Conservation (phyloP, 176 grass and related monocot species). For the Musa troglodytarum region DNA sequence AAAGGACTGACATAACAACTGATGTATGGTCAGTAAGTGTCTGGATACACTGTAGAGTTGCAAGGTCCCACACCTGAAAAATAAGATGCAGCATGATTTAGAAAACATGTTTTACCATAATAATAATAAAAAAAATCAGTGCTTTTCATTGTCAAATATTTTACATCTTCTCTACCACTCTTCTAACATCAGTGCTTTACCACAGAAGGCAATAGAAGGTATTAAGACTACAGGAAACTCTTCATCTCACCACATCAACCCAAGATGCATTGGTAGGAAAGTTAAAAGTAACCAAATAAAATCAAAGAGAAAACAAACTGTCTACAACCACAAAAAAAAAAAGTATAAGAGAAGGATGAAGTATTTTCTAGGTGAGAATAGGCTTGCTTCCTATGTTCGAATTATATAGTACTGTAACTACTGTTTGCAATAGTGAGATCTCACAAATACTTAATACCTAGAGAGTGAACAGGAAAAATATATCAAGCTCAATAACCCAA, state of each 20-base stretch:
- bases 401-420: background rate
- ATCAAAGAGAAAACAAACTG: background rate
- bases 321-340: background rate
- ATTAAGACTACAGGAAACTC: background rate
- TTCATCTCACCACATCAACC: background rate
- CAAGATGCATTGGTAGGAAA: background rate
- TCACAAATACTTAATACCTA: background rate
- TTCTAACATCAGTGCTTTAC: too few relatives aligned
- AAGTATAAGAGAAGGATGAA: background rate
- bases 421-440: background rate
- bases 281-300: background rate
- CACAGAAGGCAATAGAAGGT: background rate
- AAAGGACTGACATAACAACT: conserved; percentile 83
- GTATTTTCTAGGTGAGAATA: background rate
- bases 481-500: background rate
- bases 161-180: too few relatives aligned
- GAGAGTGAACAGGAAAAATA: background rate
- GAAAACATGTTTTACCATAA: too few relatives aligned
- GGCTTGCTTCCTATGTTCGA: background rate
- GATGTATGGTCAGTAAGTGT: conserved; percentile 76
- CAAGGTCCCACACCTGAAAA: conserved; percentile 91
- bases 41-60: conserved; percentile 80
- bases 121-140: background rate
- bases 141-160: background rate
- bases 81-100: background rate